Percentiles rank a stretch among this genome's conserved stretches.
Evolutionary conservation across 148 eudicot genomes (phyloP).

Genomic region (Dianthus caryophyllus): DNA sequence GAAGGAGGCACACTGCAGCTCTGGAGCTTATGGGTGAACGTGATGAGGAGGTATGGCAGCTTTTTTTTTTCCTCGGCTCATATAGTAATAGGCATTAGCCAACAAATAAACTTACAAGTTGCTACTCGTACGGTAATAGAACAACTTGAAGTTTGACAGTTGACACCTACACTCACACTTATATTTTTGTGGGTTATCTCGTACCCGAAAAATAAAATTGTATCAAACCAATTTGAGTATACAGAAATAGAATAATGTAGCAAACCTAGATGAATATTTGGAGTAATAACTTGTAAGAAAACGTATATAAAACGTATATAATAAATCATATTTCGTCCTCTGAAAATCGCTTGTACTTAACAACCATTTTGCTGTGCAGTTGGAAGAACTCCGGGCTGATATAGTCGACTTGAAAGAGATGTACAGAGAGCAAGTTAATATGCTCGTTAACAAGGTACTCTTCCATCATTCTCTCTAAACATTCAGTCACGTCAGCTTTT

Average conservation of each 20-base stretch:
- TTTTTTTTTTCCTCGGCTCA: not conserved
- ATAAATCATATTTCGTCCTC: too few relatives aligned
- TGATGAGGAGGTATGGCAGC: slow-evolving; percentile 81
- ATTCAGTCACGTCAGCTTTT: not conserved
- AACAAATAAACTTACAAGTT: too few relatives aligned
- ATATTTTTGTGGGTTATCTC: too few relatives aligned
- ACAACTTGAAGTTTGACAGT: too few relatives aligned
- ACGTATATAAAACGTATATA: too few relatives aligned
- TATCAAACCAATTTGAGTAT: too few relatives aligned
- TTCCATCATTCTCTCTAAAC: slow-evolving; percentile 4
- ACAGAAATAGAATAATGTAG: too few relatives aligned
- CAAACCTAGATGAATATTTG: too few relatives aligned
- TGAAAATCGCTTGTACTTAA: not conserved
- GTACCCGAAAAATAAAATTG: too few relatives aligned
- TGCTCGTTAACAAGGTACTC: slow-evolving; percentile 87
- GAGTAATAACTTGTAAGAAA: too few relatives aligned
- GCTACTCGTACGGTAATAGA: too few relatives aligned
- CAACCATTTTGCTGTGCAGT: slow-evolving; percentile 35
- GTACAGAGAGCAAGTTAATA: slow-evolving; percentile 96
- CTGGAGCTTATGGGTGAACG: slow-evolving; percentile 98
- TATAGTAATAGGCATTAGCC: not conserved
- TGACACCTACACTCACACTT: too few relatives aligned
- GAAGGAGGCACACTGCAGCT: slow-evolving; percentile 91
- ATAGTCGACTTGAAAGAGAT: slow-evolving; percentile 94
- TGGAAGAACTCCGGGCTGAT: slow-evolving; percentile 98